A percentile compares a stretch with the other conserved stretches of the same genome.
Conservation (phyloP, 108 stramenopile genomes). For the Skeletonema menzelii region DNA sequence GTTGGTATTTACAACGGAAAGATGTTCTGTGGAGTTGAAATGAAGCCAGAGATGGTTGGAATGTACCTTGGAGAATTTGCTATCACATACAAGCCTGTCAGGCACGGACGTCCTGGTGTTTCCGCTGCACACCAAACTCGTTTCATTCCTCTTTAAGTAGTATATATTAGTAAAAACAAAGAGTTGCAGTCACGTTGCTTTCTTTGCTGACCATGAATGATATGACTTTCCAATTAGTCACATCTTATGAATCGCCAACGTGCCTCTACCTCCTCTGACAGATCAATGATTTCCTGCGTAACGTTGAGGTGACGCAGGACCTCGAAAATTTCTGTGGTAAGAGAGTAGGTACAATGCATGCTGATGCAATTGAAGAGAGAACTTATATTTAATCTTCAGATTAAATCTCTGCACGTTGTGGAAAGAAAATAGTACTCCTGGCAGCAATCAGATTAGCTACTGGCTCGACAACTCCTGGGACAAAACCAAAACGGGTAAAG, state of each 20-base stretch:
- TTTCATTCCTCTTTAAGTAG: constrained; percentile 97
- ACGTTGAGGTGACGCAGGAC: too few relatives aligned
- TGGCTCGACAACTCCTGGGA: constrained; percentile 66
- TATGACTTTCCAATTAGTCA: too few relatives aligned
- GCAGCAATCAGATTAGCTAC: constrained; percentile 60
- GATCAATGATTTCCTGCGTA: too few relatives aligned
- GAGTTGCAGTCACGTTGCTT: background rate
- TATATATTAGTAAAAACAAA: constrained; percentile 24
- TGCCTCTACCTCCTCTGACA: too few relatives aligned
- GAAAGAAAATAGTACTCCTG: constrained; percentile 66
- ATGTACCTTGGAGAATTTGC: constrained; percentile 99
- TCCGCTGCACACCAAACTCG: constrained; percentile 96
- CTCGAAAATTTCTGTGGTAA: too few relatives aligned
- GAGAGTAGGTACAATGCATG: too few relatives aligned
- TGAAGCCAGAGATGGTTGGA: constrained; percentile 99
- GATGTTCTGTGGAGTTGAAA: constrained; percentile 97
- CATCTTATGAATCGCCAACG: too few relatives aligned
- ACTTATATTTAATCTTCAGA: background rate
- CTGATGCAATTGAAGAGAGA: background rate
- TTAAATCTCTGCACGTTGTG: background rate
- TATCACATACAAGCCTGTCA: constrained; percentile 98
- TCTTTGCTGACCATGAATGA: background rate
- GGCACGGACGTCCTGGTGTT: constrained; percentile 99
- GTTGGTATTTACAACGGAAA: constrained; percentile 99
- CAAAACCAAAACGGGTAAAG: constrained; percentile 80